Conservation (phyloP, 805 yeast species). For the Pichia gijzeniarum region DNA sequence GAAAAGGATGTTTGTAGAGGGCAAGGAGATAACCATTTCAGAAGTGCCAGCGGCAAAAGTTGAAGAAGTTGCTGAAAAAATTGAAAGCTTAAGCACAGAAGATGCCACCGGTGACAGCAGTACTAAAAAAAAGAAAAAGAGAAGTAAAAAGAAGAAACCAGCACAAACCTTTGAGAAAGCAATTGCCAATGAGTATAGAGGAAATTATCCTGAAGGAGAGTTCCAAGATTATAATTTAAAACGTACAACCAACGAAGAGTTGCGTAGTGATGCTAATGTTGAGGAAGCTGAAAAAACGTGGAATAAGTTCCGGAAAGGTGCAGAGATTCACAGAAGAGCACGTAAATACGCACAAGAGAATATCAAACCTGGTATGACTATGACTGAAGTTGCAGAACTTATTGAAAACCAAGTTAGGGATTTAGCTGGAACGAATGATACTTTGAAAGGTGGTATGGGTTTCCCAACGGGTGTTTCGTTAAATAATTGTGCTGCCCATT, state of each 20-base stretch:
- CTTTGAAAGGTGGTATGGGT: slow-evolving; percentile 80
- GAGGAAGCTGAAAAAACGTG: slow-evolving; percentile 37
- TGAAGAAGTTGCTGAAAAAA: neutral
- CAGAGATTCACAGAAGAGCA: slow-evolving; percentile 91
- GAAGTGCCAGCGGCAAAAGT: neutral
- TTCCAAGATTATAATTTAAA: slow-evolving; percentile 71
- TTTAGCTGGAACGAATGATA: slow-evolving; percentile 52
- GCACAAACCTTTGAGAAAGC: slow-evolving; percentile 41
- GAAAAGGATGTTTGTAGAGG: neutral
- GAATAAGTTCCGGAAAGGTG: slow-evolving; percentile 91
- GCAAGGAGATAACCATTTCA: neutral
- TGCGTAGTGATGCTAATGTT: slow-evolving; percentile 21
- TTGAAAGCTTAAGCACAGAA: slow-evolving; percentile 7
- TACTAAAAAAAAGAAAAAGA: slow-evolving; percentile 41
- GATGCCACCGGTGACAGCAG: slow-evolving; percentile 13
- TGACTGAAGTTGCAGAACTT: slow-evolving; percentile 82
- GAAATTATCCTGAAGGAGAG: slow-evolving; percentile 79
- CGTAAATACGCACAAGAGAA: slow-evolving; percentile 68
- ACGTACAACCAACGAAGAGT: slow-evolving; percentile 82
- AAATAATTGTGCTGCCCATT: slow-evolving; percentile 95
- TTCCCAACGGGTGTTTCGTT: slow-evolving; percentile 97
- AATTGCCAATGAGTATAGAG: slow-evolving; percentile 60
- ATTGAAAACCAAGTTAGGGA: slow-evolving; percentile 82
- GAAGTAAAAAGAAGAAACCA: slow-evolving; percentile 49
- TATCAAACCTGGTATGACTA: slow-evolving; percentile 86